Evolutionary conservation across 768 basidiomycete genomes (phyloP), one percentile per base, ranked within the genome.

Genomic region (Austroboletus eburneus): DNA sequence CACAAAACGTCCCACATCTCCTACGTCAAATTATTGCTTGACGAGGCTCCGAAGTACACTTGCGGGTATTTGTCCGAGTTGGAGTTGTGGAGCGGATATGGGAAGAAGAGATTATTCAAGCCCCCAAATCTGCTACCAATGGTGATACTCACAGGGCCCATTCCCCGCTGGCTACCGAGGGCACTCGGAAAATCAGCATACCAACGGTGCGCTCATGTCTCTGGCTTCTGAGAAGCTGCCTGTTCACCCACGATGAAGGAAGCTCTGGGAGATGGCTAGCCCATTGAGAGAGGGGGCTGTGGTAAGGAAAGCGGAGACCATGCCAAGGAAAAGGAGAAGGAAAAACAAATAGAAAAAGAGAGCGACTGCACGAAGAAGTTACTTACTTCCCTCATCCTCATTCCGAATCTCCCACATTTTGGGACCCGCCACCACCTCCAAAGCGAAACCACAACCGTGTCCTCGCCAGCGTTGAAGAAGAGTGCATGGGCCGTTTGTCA

Each of bases 21-120:
- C 71, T 58, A 70, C 77, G 10, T 79, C 78, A 16, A 83, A 87
- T n/a, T 95, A 91, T 85, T 95, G 92, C 63, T 72, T 95, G 14
- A 70, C 77, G 5, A 79, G 93, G 8, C 72, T 96, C 17, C 80
- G 92, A 12, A 75, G 85, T 30, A 91, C 92, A 16, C 4, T 69
- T 95, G 13, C 95, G 92, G 91, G 80, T 86, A 16, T 95, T 89
- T 57, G 82, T 95, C 42, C 79, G 91, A 20, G 82, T 80, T 0
- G 80, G 86, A 9, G 72, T 96, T 44, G 73, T 95, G 17, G 90
- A 92, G 49, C 85, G 83, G 55, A 71, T 95, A 5, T 96, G 93
- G 93, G 86, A 91, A 46, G 92, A 94, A 52, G 88, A 85, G 46
- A 57, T 77, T 6, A 53, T 64, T 3, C 69, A 72, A 9, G 60